Percentiles rank a stretch among this genome's conserved stretches.
These are phyloP conservation scores for Hypoxylon fuscum DNA, from an alignment of 495 filamentous ascomycete genomes.

Conservation along the genomic window DNA sequence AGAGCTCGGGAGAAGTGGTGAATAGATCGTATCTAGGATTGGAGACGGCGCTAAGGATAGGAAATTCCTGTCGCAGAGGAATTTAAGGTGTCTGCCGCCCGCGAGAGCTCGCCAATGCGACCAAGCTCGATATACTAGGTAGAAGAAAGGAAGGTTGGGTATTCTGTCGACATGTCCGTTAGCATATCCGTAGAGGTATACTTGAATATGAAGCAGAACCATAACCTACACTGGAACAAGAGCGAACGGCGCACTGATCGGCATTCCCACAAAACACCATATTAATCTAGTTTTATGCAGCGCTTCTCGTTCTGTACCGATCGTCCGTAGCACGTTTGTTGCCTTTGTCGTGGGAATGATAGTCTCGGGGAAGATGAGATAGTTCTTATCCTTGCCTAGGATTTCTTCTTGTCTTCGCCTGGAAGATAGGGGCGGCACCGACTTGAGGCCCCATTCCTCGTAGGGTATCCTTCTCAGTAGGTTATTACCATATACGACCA, in stretches of 20 bases:
- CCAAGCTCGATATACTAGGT: constrained; percentile 81
- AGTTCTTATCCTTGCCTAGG: constrained; percentile 70
- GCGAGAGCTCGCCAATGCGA: constrained; percentile 76
- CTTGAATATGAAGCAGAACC: background rate
- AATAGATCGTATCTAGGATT: constrained; percentile 78
- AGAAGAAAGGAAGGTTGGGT: constrained; percentile 98
- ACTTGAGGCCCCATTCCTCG: constrained; percentile 97
- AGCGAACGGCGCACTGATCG: constrained; percentile 81
- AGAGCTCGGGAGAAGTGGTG: constrained; percentile 32
- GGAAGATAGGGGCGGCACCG: constrained; percentile 82
- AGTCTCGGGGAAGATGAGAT: constrained; percentile 79
- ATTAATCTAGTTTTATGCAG: constrained; percentile 79
- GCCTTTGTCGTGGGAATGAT: constrained; percentile 71
- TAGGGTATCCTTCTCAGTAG: constrained; percentile 87
- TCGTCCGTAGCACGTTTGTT: constrained; percentile 64
- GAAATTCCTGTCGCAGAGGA: constrained; percentile 75
- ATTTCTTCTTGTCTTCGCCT: constrained; percentile 69
- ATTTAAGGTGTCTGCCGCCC: constrained; percentile 86
- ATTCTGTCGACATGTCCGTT: constrained; percentile 60
- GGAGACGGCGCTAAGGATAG: constrained; percentile 68
- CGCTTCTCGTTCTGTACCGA: constrained; percentile 81
- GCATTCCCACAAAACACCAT: constrained; percentile 84
- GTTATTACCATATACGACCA: constrained; percentile 87
- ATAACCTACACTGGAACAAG: constrained; percentile 82
- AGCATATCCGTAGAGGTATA: constrained; percentile 1